phyloP scores from a whole-genome alignment of 768 basidiomycete species.

The Tremella fuciformis region DNA sequence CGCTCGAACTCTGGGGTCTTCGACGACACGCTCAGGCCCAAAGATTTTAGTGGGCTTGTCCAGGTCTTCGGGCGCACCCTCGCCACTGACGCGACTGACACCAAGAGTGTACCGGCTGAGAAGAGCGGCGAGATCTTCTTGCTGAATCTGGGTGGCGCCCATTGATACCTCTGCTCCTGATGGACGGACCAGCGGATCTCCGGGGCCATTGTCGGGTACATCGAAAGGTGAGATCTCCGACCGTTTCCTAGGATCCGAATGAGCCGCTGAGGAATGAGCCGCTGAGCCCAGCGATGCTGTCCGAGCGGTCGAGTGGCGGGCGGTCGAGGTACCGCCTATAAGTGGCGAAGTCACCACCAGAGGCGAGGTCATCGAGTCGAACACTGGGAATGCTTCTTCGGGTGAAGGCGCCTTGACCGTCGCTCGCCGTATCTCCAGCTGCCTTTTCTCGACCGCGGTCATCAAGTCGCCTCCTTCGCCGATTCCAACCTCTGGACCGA shows the following conservation, averaged over 20 bases:
- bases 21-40: conserved; percentile 40
- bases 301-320: no score
- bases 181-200: conserved; percentile 6
- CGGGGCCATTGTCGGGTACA: neutral
- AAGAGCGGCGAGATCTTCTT: no score
- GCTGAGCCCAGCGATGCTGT: no score
- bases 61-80: neutral
- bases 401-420: conserved; percentile 34
- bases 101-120: no score
- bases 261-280: no score
- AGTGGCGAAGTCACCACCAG: neutral
- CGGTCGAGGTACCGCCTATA: no score
- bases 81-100: no score
- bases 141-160: neutral
- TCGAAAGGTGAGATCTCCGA: conserved; percentile 29
- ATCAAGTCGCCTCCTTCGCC: conserved; percentile 16
- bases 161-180: neutral
- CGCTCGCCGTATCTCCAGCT: conserved; percentile 29
- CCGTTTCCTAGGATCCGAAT: conserved; percentile 1
- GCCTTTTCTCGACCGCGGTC: conserved; percentile 17
- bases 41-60: conserved; percentile 23
- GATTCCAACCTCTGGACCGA: neutral
- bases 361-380: conserved; percentile 1
- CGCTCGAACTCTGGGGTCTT: conserved; percentile 37
- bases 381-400: conserved; percentile 33